A percentile compares a stretch with the other conserved stretches of the same genome.
Conservation (phyloP, 768 basidiomycete species). For the Terana coerulea region DNA sequence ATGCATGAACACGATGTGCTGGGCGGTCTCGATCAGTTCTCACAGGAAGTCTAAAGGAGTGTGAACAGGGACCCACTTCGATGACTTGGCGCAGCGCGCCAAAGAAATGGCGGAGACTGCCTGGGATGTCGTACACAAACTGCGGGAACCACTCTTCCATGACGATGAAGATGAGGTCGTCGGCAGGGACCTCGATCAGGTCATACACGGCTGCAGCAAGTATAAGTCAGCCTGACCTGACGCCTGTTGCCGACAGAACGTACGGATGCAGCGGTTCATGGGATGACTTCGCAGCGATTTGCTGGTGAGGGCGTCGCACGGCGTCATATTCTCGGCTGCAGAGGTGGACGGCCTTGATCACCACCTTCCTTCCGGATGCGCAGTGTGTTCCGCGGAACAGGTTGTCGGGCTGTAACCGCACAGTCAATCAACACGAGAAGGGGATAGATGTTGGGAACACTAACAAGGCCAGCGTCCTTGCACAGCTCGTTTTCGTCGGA, state of each 20-base stretch:
- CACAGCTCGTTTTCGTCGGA: conserved; percentile 58
- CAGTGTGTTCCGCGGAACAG: conserved; percentile 63
- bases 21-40: conserved; percentile 1
- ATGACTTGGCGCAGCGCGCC: conserved; percentile 61
- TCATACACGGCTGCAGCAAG: conserved; percentile 54
- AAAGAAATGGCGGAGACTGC: conserved; percentile 50
- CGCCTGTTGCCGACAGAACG: conserved; percentile 7
- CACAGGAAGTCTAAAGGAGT: neutral
- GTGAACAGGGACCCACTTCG: conserved; percentile 41
- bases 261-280: conserved; percentile 77
- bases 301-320: conserved; percentile 51
- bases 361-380: conserved; percentile 47
- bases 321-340: conserved; percentile 60
- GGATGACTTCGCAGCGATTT: conserved; percentile 51
- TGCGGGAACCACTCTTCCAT: conserved; percentile 81
- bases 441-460: conserved; percentile 24
- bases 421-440: neutral
- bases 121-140: conserved; percentile 47
- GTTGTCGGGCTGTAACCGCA: conserved; percentile 53
- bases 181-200: conserved; percentile 49
- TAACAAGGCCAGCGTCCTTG: conserved; percentile 67
- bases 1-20: conserved; percentile 76
- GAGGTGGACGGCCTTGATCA: conserved; percentile 67
- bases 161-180: conserved; percentile 61
- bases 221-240: neutral